Conservation (phyloP, 2,329 filamentous ascomycete species). For the Aschersonia sp. region DNA sequence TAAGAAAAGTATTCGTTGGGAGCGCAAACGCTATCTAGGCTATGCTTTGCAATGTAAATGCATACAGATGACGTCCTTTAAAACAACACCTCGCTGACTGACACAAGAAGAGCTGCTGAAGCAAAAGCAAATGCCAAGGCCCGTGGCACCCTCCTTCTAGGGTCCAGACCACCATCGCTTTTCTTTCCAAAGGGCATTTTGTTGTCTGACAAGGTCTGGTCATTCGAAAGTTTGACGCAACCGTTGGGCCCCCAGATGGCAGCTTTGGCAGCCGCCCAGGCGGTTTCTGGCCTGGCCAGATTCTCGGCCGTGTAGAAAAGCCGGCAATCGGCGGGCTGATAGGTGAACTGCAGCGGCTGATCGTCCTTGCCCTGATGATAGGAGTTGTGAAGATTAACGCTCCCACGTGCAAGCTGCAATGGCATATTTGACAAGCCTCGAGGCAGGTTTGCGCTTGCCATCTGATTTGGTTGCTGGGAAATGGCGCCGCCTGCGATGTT, state of each 20-base stretch:
- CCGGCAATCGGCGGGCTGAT: constrained; percentile 41
- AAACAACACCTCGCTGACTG: too few relatives aligned
- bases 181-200: neutral
- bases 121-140: too few relatives aligned
- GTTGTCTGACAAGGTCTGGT: neutral
- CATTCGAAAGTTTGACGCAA: constrained; percentile 2
- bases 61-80: too few relatives aligned
- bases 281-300: constrained; percentile 15
- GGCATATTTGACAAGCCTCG: neutral
- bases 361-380: constrained; percentile 14
- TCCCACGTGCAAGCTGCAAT: neutral
- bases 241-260: constrained; percentile 2
- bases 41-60: too few relatives aligned
- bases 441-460: neutral
- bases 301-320: constrained; percentile 40
- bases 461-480: neutral
- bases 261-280: constrained; percentile 25
- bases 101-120: too few relatives aligned
- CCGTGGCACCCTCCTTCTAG: too few relatives aligned
- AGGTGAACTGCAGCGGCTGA: constrained; percentile 41
- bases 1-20: too few relatives aligned
- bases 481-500: neutral
- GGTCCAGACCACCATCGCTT: too few relatives aligned
- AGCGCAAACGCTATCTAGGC: too few relatives aligned
- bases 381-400: constrained; percentile 7